A percentile compares a stretch with the other conserved stretches of the same genome.
phyloP scores from a whole-genome alignment of 306 rosid species.

The Geum urbanum region DNA sequence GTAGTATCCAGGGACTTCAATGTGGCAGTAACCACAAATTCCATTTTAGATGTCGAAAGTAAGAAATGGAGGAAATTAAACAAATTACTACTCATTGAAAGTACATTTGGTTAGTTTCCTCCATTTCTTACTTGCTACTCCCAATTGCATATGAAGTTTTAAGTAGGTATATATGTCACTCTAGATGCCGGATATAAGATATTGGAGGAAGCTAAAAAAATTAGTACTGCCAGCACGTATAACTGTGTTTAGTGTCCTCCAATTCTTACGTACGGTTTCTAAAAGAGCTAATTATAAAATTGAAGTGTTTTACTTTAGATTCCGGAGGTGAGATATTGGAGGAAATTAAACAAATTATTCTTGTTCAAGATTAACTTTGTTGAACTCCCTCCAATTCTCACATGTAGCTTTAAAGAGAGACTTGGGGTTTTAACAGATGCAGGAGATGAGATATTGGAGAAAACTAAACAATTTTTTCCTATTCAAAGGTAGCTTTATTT shows the following conservation, averaged over 20 bases:
- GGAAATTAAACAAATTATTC: neutral
- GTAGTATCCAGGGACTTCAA: too few relatives aligned
- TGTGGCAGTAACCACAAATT: neutral
- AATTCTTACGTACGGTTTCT: neutral
- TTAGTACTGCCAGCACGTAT: too few relatives aligned
- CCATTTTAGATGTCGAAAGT: neutral
- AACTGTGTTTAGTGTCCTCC: neutral
- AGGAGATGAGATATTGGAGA: neutral
- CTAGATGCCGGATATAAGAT: neutral
- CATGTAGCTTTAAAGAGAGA: neutral
- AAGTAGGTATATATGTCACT: neutral
- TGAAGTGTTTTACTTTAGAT: neutral
- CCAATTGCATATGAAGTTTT: neutral
- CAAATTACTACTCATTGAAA: neutral
- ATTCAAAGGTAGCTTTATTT: neutral
- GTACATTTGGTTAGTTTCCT: neutral
- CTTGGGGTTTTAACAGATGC: neutral
- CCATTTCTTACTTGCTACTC: neutral
- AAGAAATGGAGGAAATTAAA: neutral
- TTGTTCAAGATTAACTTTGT: neutral
- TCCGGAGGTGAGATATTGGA: conserved; percentile 1
- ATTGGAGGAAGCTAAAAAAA: neutral
- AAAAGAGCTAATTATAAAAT: neutral
- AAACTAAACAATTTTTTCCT: neutral
- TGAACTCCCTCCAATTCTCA: conserved; percentile 1